Evolutionary conservation across 2,329 filamentous ascomycete species (phyloP).

Genomic region (Metarhizium brunneum): DNA sequence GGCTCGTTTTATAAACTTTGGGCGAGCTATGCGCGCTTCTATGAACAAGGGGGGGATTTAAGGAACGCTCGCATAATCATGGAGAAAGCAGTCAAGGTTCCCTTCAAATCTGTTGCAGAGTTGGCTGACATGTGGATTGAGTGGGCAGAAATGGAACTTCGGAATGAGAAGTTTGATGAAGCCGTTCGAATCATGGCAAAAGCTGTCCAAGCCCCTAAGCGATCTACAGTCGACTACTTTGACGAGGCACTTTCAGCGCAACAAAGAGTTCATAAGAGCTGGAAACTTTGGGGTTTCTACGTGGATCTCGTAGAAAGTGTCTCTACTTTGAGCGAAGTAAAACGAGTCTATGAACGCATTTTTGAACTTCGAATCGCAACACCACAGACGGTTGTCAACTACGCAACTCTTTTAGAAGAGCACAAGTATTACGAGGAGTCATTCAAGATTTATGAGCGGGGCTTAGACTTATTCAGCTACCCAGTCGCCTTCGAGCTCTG

Average conservation of each 20-base stretch:
- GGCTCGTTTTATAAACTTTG: constrained; percentile 92
- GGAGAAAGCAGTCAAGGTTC: constrained; percentile 96
- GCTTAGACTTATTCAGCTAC: constrained; percentile 95
- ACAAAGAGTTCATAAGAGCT: constrained; percentile 96
- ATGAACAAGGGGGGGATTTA: constrained; percentile 79
- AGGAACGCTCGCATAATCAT: constrained; percentile 83
- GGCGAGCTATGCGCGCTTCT: constrained; percentile 95
- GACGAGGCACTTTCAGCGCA: constrained; percentile 90
- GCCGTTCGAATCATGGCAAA: constrained; percentile 96
- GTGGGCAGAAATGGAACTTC: constrained; percentile 97
- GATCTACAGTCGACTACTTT: constrained; percentile 98
- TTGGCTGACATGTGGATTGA: constrained; percentile 98
- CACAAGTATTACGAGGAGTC: constrained; percentile 93
- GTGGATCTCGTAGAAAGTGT: constrained; percentile 96
- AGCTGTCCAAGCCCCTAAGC: constrained; percentile 90
- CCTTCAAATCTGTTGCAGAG: constrained; percentile 95
- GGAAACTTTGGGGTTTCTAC: constrained; percentile 99
- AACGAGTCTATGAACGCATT: constrained; percentile 90
- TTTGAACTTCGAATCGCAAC: constrained; percentile 97
- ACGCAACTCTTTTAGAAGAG: constrained; percentile 90
- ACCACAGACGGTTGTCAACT: constrained; percentile 97
- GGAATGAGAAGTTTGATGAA: constrained; percentile 91
- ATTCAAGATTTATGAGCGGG: constrained; percentile 95
- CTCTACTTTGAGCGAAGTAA: constrained; percentile 81
- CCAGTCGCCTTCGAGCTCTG: constrained; percentile 97